A percentile compares a stretch with the other conserved stretches of the same genome.
phyloP scores from a whole-genome alignment of 345 rosid genomes.

The Acer campestre region DNA sequence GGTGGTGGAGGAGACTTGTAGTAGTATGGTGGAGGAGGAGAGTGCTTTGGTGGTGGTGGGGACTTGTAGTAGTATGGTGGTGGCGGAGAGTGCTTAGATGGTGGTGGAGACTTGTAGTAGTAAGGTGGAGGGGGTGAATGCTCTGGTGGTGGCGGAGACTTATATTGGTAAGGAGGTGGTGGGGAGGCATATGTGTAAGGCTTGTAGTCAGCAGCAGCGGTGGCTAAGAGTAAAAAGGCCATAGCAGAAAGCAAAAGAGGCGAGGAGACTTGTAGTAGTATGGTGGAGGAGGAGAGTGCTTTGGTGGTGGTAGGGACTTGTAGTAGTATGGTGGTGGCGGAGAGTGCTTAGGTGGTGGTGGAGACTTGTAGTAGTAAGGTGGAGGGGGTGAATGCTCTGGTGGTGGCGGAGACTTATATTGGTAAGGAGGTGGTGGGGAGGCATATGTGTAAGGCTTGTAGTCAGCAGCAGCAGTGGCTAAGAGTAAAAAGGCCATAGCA shows the following conservation, averaged over 20 bases:
- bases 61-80: not conserved
- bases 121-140: not conserved
- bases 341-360: not conserved
- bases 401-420: no score
- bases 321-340: not conserved
- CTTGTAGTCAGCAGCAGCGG: no score
- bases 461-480: constrained; percentile 24
- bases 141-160: not conserved
- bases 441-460: constrained; percentile 30
- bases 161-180: not conserved
- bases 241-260: no score
- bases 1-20: not conserved
- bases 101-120: no score
- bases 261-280: not conserved
- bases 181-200: no score
- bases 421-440: not conserved
- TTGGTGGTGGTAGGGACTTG: not conserved
- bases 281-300: not conserved
- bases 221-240: no score
- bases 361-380: not conserved
- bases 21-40: no score
- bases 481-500: constrained; percentile 37
- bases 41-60: no score
- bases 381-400: not conserved
- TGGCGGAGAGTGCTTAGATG: not conserved